Conservation (phyloP, 164 flowering plant species). For the Tinospora cordifolia region DNA sequence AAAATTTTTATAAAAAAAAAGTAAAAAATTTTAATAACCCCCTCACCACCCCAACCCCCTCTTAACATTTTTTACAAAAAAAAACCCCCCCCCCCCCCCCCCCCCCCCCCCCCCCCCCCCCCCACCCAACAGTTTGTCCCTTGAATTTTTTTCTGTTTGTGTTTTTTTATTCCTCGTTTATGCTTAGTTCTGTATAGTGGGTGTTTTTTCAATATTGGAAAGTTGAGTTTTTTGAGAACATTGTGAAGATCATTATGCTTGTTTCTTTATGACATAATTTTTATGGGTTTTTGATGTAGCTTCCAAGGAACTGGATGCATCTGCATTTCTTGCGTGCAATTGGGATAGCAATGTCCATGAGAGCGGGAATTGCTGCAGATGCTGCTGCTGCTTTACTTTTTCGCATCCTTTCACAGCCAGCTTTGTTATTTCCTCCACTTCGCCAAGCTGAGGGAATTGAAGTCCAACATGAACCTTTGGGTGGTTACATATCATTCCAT, state of each 20-base stretch:
- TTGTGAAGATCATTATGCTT: background rate
- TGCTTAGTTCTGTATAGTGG: background rate
- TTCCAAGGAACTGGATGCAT: slow-evolving; percentile 97
- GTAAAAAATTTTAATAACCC: too few relatives aligned
- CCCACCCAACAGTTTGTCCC: too few relatives aligned
- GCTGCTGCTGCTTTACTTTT: slow-evolving; percentile 96
- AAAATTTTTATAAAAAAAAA: too few relatives aligned
- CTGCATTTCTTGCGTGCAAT: slow-evolving; percentile 96
- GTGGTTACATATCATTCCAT: slow-evolving; percentile 54
- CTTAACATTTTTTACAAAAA: too few relatives aligned
- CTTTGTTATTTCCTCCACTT: slow-evolving; percentile 85
- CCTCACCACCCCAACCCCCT: too few relatives aligned
- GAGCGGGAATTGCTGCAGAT: slow-evolving; percentile 95
- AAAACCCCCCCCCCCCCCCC: too few relatives aligned
- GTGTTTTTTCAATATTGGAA: background rate
- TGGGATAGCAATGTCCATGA: slow-evolving; percentile 95
- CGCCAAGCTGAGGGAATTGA: slow-evolving; percentile 87
- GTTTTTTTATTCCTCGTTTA: background rate
- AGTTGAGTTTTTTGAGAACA: background rate
- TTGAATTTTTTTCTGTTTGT: too few relatives aligned
- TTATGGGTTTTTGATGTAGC: slow-evolving; percentile 35
- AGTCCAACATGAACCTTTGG: slow-evolving; percentile 62
- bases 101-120: too few relatives aligned
- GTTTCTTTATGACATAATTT: background rate
- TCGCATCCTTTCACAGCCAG: slow-evolving; percentile 91